These are phyloP conservation scores for Dendrocalamus sinicus DNA, from an alignment of 176 grass and related monocot species.

Conservation along the genomic window DNA sequence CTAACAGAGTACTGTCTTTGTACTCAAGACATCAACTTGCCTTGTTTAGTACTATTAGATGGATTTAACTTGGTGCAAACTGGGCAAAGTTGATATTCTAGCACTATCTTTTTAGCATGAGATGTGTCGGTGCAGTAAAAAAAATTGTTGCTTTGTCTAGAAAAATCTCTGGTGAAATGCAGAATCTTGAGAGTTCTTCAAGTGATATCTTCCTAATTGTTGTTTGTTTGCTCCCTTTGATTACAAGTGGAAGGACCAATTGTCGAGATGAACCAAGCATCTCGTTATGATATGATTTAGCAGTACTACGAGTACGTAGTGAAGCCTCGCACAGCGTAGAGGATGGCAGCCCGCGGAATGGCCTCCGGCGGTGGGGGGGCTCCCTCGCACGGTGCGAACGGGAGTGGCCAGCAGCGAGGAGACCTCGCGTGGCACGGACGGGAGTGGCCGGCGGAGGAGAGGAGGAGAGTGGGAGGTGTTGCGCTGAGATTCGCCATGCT, in stretches of 20 bases:
- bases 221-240: background rate
- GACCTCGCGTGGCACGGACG: too few species aligned
- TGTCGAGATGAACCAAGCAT: conserved; percentile 74
- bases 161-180: background rate
- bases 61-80: background rate
- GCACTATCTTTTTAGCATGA: background rate
- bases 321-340: conserved; percentile 28
- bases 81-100: background rate
- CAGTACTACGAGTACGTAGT: conserved; percentile 69
- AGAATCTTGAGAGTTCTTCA: background rate
- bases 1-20: too few species aligned
- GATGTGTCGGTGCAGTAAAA: background rate
- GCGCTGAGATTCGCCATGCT: too few species aligned
- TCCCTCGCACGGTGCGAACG: too few species aligned
- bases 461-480: too few species aligned
- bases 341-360: too few species aligned
- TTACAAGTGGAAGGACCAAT: conserved; percentile 77
- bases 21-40: too few species aligned
- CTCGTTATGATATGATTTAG: conserved; percentile 87
- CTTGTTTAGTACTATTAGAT: background rate
- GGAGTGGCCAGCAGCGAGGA: too few species aligned
- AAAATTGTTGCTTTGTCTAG: background rate
- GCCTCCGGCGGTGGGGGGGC: too few species aligned
- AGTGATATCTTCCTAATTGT: background rate
- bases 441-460: too few species aligned